phyloP scores from a whole-genome alignment of 495 filamentous ascomycete species.

The Penicillium malachiteum region DNA sequence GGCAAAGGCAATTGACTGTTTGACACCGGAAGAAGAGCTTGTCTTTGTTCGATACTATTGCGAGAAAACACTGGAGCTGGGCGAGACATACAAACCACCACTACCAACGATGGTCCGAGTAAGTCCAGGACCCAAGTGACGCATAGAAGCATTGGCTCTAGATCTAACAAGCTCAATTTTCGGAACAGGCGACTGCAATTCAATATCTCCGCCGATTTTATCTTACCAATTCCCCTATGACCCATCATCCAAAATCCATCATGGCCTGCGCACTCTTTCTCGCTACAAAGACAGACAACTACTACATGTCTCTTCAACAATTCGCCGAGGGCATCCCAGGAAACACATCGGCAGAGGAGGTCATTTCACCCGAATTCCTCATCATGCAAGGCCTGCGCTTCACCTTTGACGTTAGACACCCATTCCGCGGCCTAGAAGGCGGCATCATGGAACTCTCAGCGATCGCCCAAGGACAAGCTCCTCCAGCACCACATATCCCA shows the following conservation, averaged over 20 bases:
- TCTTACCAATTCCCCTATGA: slow-evolving; percentile 89
- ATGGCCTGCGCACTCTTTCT: slow-evolving; percentile 86
- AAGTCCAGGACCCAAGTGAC: slow-evolving; percentile 15
- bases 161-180: not conserved
- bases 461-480: slow-evolving; percentile 53
- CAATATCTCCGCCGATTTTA: slow-evolving; percentile 95
- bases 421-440: slow-evolving; percentile 82
- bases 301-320: slow-evolving; percentile 68
- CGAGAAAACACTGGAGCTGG: slow-evolving; percentile 68
- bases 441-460: slow-evolving; percentile 78
- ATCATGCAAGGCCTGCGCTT: slow-evolving; percentile 92
- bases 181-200: slow-evolving; percentile 72
- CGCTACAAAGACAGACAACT: slow-evolving; percentile 85
- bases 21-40: slow-evolving; percentile 76
- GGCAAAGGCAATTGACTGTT: slow-evolving; percentile 64
- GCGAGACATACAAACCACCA: slow-evolving; percentile 73
- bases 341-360: slow-evolving; percentile 64
- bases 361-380: slow-evolving; percentile 86
- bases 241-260: slow-evolving; percentile 85
- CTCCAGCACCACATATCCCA: slow-evolving; percentile 36
- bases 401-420: slow-evolving; percentile 88
- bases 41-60: slow-evolving; percentile 79
- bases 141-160: not conserved
- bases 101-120: slow-evolving; percentile 78
- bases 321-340: slow-evolving; percentile 63